Conservation (phyloP, 2,329 filamentous ascomycete species). For the Herpotrichia juniperi region DNA sequence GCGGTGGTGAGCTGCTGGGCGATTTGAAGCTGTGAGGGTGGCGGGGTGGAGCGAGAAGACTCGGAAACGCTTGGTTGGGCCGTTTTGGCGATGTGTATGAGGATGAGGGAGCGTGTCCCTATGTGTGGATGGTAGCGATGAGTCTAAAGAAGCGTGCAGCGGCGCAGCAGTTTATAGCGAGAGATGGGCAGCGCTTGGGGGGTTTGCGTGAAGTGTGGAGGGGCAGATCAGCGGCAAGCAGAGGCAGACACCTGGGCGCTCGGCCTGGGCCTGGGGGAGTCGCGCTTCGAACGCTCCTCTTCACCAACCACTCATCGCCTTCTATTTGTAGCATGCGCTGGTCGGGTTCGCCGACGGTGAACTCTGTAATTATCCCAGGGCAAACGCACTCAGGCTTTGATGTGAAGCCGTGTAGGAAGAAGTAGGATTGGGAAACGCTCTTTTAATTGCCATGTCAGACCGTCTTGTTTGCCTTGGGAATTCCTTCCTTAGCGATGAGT, state of each 20-base stretch:
- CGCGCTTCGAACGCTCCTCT: not conserved
- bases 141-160: conserved; percentile 1
- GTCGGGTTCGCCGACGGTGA: too few species aligned
- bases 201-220: not conserved
- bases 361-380: too few species aligned
- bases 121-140: not conserved
- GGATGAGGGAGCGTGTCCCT: conserved; percentile 4
- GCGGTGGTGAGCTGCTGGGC: conserved; percentile 56
- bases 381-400: too few species aligned
- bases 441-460: too few species aligned
- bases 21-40: conserved; percentile 45
- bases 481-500: too few species aligned
- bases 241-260: too few species aligned
- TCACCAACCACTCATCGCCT: not conserved
- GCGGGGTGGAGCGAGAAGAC: conserved; percentile 25
- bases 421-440: too few species aligned
- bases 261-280: too few species aligned
- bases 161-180: not conserved
- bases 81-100: conserved; percentile 21
- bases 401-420: too few species aligned
- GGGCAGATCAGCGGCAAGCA: not conserved
- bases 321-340: too few species aligned
- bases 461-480: too few species aligned
- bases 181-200: conserved; percentile 5
- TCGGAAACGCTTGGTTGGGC: conserved; percentile 27